Percentiles rank a stretch among this genome's conserved stretches.
Conservation (phyloP, 192 early-diverging fungal genomes). For the Diversispora epigaea region DNA sequence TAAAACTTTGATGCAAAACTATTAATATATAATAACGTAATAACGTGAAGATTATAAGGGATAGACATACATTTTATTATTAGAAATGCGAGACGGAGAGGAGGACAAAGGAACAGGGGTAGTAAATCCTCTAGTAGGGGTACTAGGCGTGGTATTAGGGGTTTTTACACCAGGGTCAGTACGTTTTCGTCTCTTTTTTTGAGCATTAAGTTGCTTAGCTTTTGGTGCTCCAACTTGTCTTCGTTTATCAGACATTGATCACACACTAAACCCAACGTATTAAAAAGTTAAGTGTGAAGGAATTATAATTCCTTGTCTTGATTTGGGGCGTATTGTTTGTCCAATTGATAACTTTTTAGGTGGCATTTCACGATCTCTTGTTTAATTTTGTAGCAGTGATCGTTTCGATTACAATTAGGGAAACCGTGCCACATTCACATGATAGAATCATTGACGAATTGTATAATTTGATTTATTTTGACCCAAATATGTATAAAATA, state of each 20-base stretch:
- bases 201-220: constrained; percentile 26
- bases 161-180: constrained; percentile 8
- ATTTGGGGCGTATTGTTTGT: constrained; percentile 1
- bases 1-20: neutral
- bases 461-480: too few relatives aligned
- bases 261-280: neutral
- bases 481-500: too few relatives aligned
- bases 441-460: neutral
- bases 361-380: constrained; percentile 5
- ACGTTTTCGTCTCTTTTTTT: constrained; percentile 31
- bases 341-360: neutral
- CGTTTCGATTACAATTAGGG: neutral
- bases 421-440: neutral
- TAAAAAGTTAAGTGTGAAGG: neutral
- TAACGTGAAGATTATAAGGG: neutral
- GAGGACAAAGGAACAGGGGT: constrained; percentile 15
- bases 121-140: neutral
- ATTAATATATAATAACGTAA: neutral
- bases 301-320: neutral
- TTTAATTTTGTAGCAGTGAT: neutral
- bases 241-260: constrained; percentile 32
- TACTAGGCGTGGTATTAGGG: neutral
- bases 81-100: neutral
- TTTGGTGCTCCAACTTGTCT: constrained; percentile 22
- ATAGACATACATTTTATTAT: constrained; percentile 15